Evolutionary conservation across 805 yeast genomes (phyloP), one percentile per base, ranked within the genome.

Genomic region (Suhomyces vadensis): DNA sequence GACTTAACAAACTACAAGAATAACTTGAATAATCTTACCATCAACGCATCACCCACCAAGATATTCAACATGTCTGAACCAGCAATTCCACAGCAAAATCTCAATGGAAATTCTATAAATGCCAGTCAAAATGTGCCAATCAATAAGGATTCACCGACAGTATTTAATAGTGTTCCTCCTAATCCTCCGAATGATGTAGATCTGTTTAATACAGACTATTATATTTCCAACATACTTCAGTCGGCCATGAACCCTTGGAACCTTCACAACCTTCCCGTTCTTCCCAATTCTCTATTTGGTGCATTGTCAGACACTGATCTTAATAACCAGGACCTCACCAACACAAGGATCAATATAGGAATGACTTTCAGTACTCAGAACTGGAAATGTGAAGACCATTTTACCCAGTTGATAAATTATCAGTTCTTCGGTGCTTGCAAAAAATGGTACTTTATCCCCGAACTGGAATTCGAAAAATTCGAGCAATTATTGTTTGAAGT

Each of bases 361-460:
- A 76, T 77, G 79, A 64, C 79, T 2, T 77, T 74, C 49, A 73
- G 83, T 39, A 63, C 77, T 2, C 74, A 75, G 41, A 71, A 78
- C 35, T 85, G 88, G 88, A 59, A 63, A 16, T 60, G 73, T 42
- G 86, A 79, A 51, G 90, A 84, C 50, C 85, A 79, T 48, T 78
- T 77, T 58, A 58, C 83, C 2, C 79, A 80, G 35, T 55, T 67
- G 8, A 63, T 74, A 22, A 81, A 79, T 54, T 83, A 73, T 48
- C 78, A 74, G 37, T 81, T 79, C 49, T 51, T 69, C 39, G 91
- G 90, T 2, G 76, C 77, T 5, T 54, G 69, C 10, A 78, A 75
- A 54, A 54, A 77, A 14, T 82, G 88, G 87, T 82, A 79, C 48
- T 73, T 82, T 43, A 71, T 85, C n/a, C 77, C 84, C 0, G 83